Evolutionary conservation across 352 stramenopile species (phyloP).

Genomic region (Phytophthora tubulina): DNA sequence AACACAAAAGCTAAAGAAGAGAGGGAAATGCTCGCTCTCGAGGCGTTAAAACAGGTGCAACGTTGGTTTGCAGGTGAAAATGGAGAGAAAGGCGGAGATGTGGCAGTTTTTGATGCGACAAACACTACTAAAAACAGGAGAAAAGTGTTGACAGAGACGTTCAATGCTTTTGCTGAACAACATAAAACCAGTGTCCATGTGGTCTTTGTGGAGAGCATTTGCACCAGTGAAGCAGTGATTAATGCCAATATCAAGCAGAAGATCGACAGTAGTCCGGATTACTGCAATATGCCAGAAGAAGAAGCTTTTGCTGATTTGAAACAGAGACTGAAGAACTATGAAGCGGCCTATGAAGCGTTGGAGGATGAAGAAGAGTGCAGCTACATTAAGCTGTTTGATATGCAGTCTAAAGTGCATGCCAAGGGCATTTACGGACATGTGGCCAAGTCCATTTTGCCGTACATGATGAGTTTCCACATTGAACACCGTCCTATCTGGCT

Average conservation of each 20-base stretch:
- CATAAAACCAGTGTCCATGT: constrained; percentile 87
- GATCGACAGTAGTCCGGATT: constrained; percentile 83
- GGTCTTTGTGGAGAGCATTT: constrained; percentile 95
- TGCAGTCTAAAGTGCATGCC: constrained; percentile 88
- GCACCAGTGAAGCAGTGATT: constrained; percentile 92
- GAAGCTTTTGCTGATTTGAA: constrained; percentile 84
- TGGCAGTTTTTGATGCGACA: constrained; percentile 92
- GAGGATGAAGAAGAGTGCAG: constrained; percentile 88
- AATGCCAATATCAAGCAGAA: constrained; percentile 87
- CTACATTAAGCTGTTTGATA: constrained; percentile 92
- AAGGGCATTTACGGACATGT: constrained; percentile 91
- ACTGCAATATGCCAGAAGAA: constrained; percentile 74
- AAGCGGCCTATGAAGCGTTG: constrained; percentile 87
- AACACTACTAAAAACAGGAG: constrained; percentile 86
- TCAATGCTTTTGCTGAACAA: constrained; percentile 59
- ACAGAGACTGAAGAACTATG: constrained; percentile 89
- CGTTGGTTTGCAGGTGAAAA: constrained; percentile 61
- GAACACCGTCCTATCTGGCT: constrained; percentile 93
- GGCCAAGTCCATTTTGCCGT: constrained; percentile 92
- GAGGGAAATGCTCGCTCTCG: constrained; percentile 83
- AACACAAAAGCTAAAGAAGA: constrained; percentile 83
- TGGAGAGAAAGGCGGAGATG: constrained; percentile 63
- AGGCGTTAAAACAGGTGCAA: constrained; percentile 76
- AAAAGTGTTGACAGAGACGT: constrained; percentile 66
- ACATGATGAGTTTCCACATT: constrained; percentile 97